These are phyloP conservation scores for Gastrolobium villosum DNA, from an alignment of 306 rosid species.

Conservation along the genomic window DNA sequence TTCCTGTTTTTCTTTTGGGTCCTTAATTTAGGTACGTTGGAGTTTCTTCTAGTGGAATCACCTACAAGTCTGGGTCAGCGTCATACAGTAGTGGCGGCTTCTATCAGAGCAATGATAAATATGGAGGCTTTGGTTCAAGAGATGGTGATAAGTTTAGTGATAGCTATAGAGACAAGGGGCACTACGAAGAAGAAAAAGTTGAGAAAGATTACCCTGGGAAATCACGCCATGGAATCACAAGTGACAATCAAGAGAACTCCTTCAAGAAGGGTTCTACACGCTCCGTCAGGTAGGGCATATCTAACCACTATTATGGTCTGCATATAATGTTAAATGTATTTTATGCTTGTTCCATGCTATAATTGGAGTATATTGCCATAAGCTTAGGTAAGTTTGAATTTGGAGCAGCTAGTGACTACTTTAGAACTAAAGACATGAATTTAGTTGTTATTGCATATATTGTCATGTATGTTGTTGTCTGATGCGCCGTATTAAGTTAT, in stretches of 20 bases:
- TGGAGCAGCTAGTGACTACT: constrained; percentile 21
- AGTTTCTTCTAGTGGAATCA: constrained; percentile 93
- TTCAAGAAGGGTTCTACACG: constrained; percentile 69
- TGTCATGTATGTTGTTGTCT: constrained; percentile 29
- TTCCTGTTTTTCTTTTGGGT: constrained; percentile 40
- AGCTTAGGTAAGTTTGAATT: constrained; percentile 16
- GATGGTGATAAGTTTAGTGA: constrained; percentile 67
- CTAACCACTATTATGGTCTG: constrained; percentile 34
- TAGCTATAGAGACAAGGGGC: constrained; percentile 66
- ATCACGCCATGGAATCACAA: constrained; percentile 56
- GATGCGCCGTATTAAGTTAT: constrained; percentile 7
- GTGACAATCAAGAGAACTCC: constrained; percentile 63
- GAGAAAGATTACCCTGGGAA: constrained; percentile 62
- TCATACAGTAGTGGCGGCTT: constrained; percentile 63
- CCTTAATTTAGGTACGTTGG: constrained; percentile 78
- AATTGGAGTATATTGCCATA: constrained; percentile 18
- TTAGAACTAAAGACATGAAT: constrained; percentile 16
- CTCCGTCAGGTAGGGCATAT: constrained; percentile 64
- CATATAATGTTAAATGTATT: constrained; percentile 10
- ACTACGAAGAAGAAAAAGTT: constrained; percentile 64
- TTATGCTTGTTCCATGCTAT: constrained; percentile 24
- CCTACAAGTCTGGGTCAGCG: constrained; percentile 76
- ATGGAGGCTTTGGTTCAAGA: constrained; percentile 70
- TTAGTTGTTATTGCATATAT: constrained; percentile 16
- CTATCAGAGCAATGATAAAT: constrained; percentile 68